These are phyloP conservation scores for Yamadazyma diddensiae DNA, from an alignment of 1,139 yeast genomes.

Conservation along the genomic window DNA sequence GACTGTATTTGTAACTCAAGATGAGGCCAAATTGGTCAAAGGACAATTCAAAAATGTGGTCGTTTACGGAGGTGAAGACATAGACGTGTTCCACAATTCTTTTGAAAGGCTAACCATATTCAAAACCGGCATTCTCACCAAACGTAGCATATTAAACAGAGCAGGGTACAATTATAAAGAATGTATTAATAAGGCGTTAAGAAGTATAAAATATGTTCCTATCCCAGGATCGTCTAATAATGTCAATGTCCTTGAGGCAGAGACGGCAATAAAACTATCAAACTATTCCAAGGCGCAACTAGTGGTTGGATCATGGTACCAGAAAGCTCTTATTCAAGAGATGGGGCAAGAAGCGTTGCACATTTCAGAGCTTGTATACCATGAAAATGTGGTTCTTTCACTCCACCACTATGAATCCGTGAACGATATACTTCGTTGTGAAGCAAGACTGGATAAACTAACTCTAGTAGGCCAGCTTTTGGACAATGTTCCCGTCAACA, in stretches of 20 bases:
- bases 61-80: constrained; percentile 8
- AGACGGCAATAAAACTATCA: constrained; percentile 2
- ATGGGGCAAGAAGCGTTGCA: constrained; percentile 6
- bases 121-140: background rate
- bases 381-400: constrained; percentile 12
- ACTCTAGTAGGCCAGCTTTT: constrained; percentile 10
- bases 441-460: constrained; percentile 7
- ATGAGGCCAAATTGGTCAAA: constrained; percentile 2
- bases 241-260: constrained; percentile 13
- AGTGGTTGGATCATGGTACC: constrained; percentile 11
- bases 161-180: background rate
- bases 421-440: constrained; percentile 7
- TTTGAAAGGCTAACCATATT: background rate
- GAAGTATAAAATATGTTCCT: background rate
- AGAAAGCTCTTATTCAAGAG: constrained; percentile 12
- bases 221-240: constrained; percentile 1
- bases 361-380: constrained; percentile 5
- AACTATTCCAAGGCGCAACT: constrained; percentile 8
- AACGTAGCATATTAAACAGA: background rate
- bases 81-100: background rate
- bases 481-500: constrained; percentile 3
- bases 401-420: constrained; percentile 9
- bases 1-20: constrained; percentile 4
- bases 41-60: constrained; percentile 9
- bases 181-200: background rate